These are phyloP conservation scores for Mucor racemosus DNA, from an alignment of 371 early-diverging fungal species.

Conservation along the genomic window DNA sequence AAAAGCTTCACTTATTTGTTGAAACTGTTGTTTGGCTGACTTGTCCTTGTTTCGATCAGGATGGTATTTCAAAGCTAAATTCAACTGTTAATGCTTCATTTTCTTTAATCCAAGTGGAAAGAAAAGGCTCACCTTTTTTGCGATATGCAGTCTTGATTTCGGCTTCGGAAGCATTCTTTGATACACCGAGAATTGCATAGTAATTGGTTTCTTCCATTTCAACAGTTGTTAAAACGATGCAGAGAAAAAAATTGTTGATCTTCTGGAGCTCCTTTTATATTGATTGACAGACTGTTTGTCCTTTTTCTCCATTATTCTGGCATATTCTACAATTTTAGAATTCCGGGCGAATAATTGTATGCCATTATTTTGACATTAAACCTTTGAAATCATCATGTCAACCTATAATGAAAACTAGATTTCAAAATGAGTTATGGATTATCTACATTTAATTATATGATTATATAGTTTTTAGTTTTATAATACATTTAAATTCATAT, in stretches of 20 bases:
- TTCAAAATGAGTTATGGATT: too few relatives aligned
- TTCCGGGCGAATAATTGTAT: neutral
- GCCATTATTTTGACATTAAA: too few relatives aligned
- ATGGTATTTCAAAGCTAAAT: slow-evolving; percentile 52
- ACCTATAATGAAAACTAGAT: too few relatives aligned
- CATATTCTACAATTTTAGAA: slow-evolving; percentile 3
- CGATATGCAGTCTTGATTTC: slow-evolving; percentile 93
- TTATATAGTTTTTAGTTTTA: too few relatives aligned
- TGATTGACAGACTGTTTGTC: neutral
- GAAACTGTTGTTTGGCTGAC: slow-evolving; percentile 27
- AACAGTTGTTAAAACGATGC: neutral
- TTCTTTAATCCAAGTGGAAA: neutral
- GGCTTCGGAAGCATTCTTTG: slow-evolving; percentile 81
- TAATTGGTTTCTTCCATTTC: slow-evolving; percentile 61
- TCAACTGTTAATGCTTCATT: neutral
- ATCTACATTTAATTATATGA: too few relatives aligned
- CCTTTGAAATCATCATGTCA: too few relatives aligned
- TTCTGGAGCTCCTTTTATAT: neutral
- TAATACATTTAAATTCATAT: too few relatives aligned
- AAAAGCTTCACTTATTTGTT: slow-evolving; percentile 90
- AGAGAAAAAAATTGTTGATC: neutral
- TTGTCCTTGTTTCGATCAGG: slow-evolving; percentile 58
- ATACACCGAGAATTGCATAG: slow-evolving; percentile 88
- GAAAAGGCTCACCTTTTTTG: slow-evolving; percentile 65
- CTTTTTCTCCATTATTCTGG: slow-evolving; percentile 7